These are phyloP conservation scores for Podospora pseudocomata DNA, from an alignment of 495 filamentous ascomycete genomes.

Conservation along the genomic window DNA sequence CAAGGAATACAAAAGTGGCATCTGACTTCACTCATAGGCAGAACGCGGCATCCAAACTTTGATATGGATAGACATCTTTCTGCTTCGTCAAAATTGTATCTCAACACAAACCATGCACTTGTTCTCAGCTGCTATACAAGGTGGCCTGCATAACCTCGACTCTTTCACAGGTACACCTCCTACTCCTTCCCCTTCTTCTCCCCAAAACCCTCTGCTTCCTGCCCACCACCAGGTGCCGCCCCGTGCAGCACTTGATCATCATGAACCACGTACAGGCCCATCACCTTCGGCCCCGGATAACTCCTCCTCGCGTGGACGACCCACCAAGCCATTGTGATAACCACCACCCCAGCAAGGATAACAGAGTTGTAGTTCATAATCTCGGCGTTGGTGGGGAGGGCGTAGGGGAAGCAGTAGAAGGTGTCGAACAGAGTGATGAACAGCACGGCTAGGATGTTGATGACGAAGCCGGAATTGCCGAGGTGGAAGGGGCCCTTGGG, in stretches of 20 bases:
- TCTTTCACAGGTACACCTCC: background rate
- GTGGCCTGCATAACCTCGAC: background rate
- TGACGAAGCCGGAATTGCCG: slow-evolving; percentile 52
- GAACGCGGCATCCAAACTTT: too few species aligned
- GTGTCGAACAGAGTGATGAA: slow-evolving; percentile 68
- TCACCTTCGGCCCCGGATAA: slow-evolving; percentile 58
- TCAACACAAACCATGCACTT: background rate
- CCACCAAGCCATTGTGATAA: slow-evolving; percentile 59
- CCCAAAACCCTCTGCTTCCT: background rate
- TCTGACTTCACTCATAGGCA: too few species aligned
- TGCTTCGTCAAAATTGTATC: too few species aligned
- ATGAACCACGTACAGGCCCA: slow-evolving; percentile 44
- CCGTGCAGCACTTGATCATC: slow-evolving; percentile 18
- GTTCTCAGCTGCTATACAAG: background rate
- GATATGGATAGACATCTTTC: too few species aligned
- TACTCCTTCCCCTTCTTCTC: slow-evolving; percentile 9
- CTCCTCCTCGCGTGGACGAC: slow-evolving; percentile 54
- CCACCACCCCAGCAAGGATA: slow-evolving; percentile 56
- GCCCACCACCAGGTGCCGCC: background rate
- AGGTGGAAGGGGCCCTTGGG: slow-evolving; percentile 68
- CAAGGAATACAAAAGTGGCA: too few species aligned
- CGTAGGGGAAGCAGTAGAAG: slow-evolving; percentile 69
- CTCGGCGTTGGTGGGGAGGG: slow-evolving; percentile 49
- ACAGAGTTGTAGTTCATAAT: slow-evolving; percentile 73
- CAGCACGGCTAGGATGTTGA: slow-evolving; percentile 58